Conservation (phyloP, 441 rosid species). For the Jatropha multifida region DNA sequence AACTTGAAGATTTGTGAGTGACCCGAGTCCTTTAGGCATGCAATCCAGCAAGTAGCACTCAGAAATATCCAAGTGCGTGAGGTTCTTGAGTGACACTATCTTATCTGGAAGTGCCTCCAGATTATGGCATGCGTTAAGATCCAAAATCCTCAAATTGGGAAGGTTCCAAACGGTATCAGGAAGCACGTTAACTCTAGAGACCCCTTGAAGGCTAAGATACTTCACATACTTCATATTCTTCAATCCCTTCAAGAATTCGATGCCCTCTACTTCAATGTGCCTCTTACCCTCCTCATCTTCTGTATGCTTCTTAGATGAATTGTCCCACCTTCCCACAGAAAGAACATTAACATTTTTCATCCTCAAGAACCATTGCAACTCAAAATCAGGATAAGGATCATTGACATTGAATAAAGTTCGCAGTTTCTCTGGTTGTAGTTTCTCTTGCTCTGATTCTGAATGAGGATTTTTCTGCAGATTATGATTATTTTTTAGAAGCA, state of each 20-base stretch:
- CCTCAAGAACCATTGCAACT: constrained; percentile 25
- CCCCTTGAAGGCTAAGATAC: constrained; percentile 56
- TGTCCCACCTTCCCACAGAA: constrained; percentile 56
- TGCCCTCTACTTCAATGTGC: constrained; percentile 52
- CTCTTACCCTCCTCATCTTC: constrained; percentile 44
- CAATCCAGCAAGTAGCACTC: constrained; percentile 51
- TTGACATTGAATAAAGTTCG: constrained; percentile 45
- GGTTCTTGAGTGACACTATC: constrained; percentile 40
- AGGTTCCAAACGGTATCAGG: constrained; percentile 37
- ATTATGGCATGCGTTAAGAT: constrained; percentile 58
- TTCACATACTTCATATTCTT: constrained; percentile 39
- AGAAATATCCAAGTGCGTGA: constrained; percentile 49
- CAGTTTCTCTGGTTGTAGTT: constrained; percentile 4
- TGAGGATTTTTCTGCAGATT: background rate
- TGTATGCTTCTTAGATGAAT: constrained; percentile 39
- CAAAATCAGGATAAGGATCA: constrained; percentile 45
- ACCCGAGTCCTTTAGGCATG: constrained; percentile 41
- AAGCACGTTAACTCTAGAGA: constrained; percentile 51
- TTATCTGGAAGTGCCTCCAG: constrained; percentile 51
- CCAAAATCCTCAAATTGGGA: constrained; percentile 40
- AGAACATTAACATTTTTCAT: constrained; percentile 39
- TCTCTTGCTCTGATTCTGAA: background rate
- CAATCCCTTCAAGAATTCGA: constrained; percentile 40
- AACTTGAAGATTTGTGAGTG: constrained; percentile 28
- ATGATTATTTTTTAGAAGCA: background rate